Evolutionary conservation across 768 basidiomycete genomes (phyloP).

Genomic region (Lyophyllum decastes): DNA sequence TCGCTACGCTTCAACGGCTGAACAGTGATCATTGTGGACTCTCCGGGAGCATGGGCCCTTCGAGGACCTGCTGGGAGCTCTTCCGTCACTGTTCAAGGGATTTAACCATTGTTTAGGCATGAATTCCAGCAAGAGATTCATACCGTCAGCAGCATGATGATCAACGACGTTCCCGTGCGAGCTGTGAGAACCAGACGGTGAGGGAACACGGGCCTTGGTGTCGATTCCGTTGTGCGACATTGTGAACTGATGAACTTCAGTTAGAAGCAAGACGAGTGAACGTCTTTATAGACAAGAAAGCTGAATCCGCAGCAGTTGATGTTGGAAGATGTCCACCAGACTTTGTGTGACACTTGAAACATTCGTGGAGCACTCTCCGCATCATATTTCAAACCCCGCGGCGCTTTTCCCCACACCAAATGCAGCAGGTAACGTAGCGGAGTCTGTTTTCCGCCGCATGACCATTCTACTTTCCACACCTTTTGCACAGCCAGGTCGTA

Average conservation of each 20-base stretch:
- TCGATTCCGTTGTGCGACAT: constrained; percentile 37
- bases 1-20: constrained; percentile 83
- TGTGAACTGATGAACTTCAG: background rate
- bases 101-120: background rate
- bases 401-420: background rate
- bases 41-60: constrained; percentile 22
- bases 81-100: constrained; percentile 58
- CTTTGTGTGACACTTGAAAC: background rate
- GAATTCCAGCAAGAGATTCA: constrained; percentile 23
- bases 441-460: background rate
- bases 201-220: constrained; percentile 53
- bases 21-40: constrained; percentile 65
- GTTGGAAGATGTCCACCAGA: background rate
- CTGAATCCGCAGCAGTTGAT: constrained; percentile 5
- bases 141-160: constrained; percentile 68
- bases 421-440: background rate
- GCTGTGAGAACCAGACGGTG: constrained; percentile 37
- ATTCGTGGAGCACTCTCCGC: background rate
- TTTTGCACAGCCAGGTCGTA: background rate
- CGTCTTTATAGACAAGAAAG: constrained; percentile 11
- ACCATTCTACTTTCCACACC: background rate
- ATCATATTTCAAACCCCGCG: background rate
- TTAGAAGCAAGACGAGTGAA: background rate
- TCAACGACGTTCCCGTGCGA: constrained; percentile 69
- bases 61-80: constrained; percentile 42